Evolutionary conservation across 148 eudicot species (phyloP), one percentile per base, ranked within the genome.

Genomic region (Polygonum aviculare): DNA sequence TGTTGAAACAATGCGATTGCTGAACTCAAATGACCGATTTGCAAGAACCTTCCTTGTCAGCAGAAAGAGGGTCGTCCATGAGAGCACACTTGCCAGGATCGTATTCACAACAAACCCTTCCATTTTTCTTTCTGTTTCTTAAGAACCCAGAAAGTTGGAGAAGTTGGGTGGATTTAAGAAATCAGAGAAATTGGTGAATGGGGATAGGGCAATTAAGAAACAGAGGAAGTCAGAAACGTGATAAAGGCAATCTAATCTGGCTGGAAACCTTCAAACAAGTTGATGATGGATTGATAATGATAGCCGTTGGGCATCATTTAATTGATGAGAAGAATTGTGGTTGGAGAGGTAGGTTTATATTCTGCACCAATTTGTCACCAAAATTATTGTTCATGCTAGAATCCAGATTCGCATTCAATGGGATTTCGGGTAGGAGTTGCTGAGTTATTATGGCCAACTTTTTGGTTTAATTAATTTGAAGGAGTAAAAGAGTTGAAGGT

Each of bases 1-100:
- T 11, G 90, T 88, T 0, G 98, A 92, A 31, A 94, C 97, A 1
- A 92, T 15, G 14, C 98, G 90, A 74, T 85, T 94, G 81, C 96
- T 86, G 78, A 94, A 92, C 75, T 87, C 97, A 44, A 82, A 92
- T 10, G 98, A 92, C 7, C 81, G 82, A 0, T 87, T 83, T 49
- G 83, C 85, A 5, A 89, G 83, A 0, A 90, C 36, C 76, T 72
- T 88, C 84, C 93, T 87, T 22, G 75, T 80, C 2, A 89, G 19
- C 6, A 94, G 14, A 49, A 94, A 89, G 15, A 83, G 79, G 1
- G 81, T 65, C 45, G 88, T 69, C 98, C 98, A 94, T 75, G 91
- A 88, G n/a, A 88, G 63, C 26, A 82, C 86, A 33, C 86, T 91
- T 11, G 78, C 81, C 31, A 87, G 41, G 15, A 90, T 81, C 60